A percentile compares a stretch with the other conserved stretches of the same genome.
phyloP scores from a whole-genome alignment of 2,329 filamentous ascomycete species.

The Penicillium sp. region DNA sequence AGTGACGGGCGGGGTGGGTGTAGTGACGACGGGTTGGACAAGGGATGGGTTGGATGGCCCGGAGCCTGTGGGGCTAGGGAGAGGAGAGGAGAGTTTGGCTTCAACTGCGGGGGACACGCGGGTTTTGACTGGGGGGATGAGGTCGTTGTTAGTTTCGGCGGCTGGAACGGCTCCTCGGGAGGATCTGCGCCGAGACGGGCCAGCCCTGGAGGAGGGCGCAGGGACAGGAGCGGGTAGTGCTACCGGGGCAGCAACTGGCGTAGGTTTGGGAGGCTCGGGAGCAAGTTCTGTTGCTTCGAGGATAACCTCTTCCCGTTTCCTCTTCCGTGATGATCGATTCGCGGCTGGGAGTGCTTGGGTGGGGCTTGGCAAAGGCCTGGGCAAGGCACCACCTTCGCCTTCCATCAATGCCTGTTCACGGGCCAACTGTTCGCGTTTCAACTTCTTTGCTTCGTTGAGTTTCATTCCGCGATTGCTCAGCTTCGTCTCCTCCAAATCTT shows the following conservation, averaged over 20 bases:
- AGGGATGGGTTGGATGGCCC: constrained; percentile 26
- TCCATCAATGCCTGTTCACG: constrained; percentile 32
- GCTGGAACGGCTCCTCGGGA: constrained; percentile 44
- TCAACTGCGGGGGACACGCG: constrained; percentile 20
- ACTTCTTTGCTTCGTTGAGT: constrained; percentile 61
- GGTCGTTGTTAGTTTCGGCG: constrained; percentile 37
- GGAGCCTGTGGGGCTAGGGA: constrained; percentile 26
- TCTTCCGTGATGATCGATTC: constrained; percentile 45
- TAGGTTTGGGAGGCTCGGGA: neutral
- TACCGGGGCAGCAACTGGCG: constrained; percentile 2
- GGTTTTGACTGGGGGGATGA: constrained; percentile 16
- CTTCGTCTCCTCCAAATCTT: constrained; percentile 49
- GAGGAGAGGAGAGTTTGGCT: constrained; percentile 22
- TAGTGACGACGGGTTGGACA: constrained; percentile 16
- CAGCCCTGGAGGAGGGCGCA: constrained; percentile 17
- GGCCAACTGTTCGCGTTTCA: constrained; percentile 56
- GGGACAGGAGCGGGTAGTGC: neutral
- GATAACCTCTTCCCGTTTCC: constrained; percentile 55
- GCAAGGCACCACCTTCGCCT: constrained; percentile 7
- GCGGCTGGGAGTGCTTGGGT: constrained; percentile 24
- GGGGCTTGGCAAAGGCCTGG: constrained; percentile 5
- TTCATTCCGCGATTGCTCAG: constrained; percentile 61
- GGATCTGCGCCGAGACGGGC: constrained; percentile 34
- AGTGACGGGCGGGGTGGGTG: constrained; percentile 35
- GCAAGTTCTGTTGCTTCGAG: constrained; percentile 19